Conservation (phyloP, 306 rosid species). For the Lathyrus oleraceus region DNA sequence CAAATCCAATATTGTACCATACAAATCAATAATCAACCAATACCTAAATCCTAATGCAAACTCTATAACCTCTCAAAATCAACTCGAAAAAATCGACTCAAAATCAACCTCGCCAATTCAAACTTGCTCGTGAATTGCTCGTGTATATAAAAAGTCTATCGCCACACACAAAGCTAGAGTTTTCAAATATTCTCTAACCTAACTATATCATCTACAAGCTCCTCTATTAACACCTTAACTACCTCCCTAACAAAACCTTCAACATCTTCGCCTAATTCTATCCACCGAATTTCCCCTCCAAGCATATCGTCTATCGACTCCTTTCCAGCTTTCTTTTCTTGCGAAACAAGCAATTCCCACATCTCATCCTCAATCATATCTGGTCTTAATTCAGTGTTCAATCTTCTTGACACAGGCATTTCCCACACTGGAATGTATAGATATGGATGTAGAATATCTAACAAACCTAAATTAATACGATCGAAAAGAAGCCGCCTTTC, state of each 20-base stretch:
- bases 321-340: conserved; percentile 55
- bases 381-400: conserved; percentile 40
- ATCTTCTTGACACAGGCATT: conserved; percentile 56
- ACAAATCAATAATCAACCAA: conserved; percentile 44
- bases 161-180: conserved; percentile 26
- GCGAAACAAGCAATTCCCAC: conserved; percentile 62
- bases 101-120: conserved; percentile 42
- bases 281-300: conserved; percentile 55
- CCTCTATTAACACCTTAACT: conserved; percentile 61
- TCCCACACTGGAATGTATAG: conserved; percentile 55
- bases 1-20: conserved; percentile 21
- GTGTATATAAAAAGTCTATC: neutral
- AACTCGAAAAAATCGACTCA: conserved; percentile 29
- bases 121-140: conserved; percentile 35
- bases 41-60: conserved; percentile 37
- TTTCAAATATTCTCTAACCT: conserved; percentile 46
- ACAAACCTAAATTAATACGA: conserved; percentile 59
- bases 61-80: conserved; percentile 32
- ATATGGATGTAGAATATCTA: conserved; percentile 55
- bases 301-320: conserved; percentile 43
- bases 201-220: conserved; percentile 63
- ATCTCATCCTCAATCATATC: conserved; percentile 69
- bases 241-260: conserved; percentile 61
- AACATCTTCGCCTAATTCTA: conserved; percentile 64
- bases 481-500: conserved; percentile 83